A percentile compares a stretch with the other conserved stretches of the same genome.
These are phyloP conservation scores for Macadamia integrifolia DNA, from an alignment of 164 flowering plant genomes.

Conservation along the genomic window DNA sequence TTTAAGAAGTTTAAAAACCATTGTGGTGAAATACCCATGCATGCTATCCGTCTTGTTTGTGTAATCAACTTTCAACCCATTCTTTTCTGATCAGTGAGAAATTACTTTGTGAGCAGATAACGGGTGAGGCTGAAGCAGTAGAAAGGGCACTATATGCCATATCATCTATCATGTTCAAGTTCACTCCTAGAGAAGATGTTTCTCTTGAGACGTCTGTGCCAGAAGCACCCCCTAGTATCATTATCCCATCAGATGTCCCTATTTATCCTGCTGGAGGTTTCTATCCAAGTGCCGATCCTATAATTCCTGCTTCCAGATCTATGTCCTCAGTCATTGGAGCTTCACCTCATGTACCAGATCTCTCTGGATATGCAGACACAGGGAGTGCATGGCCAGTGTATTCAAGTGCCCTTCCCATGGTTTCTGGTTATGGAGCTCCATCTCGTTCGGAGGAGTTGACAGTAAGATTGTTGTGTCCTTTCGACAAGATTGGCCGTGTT, in stretches of 20 bases:
- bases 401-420: slow-evolving; percentile 64
- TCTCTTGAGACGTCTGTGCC: slow-evolving; percentile 65
- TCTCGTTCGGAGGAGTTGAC: slow-evolving; percentile 63
- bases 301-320: slow-evolving; percentile 42
- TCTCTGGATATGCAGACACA: slow-evolving; percentile 56
- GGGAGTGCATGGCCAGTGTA: slow-evolving; percentile 69
- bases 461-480: slow-evolving; percentile 70
- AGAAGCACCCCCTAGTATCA: slow-evolving; percentile 71
- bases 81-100: background rate
- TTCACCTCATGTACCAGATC: slow-evolving; percentile 44
- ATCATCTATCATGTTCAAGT: slow-evolving; percentile 88
- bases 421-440: slow-evolving; percentile 56
- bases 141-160: slow-evolving; percentile 77
- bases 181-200: slow-evolving; percentile 76
- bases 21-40: no score
- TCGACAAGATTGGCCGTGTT: slow-evolving; percentile 86
- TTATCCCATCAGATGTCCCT: slow-evolving; percentile 87
- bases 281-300: slow-evolving; percentile 63
- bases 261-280: slow-evolving; percentile 65
- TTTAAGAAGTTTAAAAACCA: no score
- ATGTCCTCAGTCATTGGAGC: slow-evolving; percentile 54
- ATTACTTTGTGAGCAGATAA: slow-evolving; percentile 39
- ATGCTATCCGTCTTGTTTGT: no score
- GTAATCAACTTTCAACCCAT: no score
- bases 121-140: slow-evolving; percentile 75